Conservation (phyloP, 2,329 filamentous ascomycete species). For the Trichoderma hamatum region DNA sequence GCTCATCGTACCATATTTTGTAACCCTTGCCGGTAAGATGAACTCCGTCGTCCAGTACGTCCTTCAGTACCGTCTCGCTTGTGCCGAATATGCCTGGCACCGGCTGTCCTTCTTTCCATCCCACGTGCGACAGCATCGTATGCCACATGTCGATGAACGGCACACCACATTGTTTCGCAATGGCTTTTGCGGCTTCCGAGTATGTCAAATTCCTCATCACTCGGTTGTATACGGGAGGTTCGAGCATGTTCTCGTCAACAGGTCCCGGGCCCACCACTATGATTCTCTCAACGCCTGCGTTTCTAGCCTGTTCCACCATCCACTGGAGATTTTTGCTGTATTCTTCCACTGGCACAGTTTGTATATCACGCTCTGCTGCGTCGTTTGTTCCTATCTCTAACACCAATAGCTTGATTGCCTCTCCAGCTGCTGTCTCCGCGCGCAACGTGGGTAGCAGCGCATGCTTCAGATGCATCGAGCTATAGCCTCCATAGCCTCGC, state of each 20-base stretch:
- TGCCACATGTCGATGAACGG: slow-evolving; percentile 22
- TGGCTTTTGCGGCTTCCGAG: neutral
- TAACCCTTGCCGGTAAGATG: slow-evolving; percentile 4
- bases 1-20: slow-evolving; percentile 21
- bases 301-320: slow-evolving; percentile 6
- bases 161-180: neutral
- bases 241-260: slow-evolving; percentile 13
- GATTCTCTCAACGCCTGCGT: slow-evolving; percentile 12
- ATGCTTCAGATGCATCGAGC: slow-evolving; percentile 15
- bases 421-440: slow-evolving; percentile 16
- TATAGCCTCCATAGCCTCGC: slow-evolving; percentile 18
- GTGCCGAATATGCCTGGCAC: neutral
- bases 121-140: neutral
- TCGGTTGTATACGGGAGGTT: slow-evolving; percentile 6
- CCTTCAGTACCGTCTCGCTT: neutral
- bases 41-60: slow-evolving; percentile 2
- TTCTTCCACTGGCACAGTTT: slow-evolving; percentile 5
- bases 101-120: slow-evolving; percentile 13
- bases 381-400: slow-evolving; percentile 18
- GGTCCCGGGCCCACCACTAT: slow-evolving; percentile 11
- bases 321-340: slow-evolving; percentile 8
- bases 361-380: slow-evolving; percentile 2
- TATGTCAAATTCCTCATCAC: slow-evolving; percentile 6
- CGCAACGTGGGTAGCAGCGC: slow-evolving; percentile 11
- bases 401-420: slow-evolving; percentile 13